Evolutionary conservation across 164 flowering plant genomes (phyloP).

Genomic region (grape (Vitis vinifera)): ASM3070453v1 NC_081817.1:3387501-3388000

Average conservation of each 20-base stretch:
- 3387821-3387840: conserved; percentile 45
- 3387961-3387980: conserved; percentile 58
- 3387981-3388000: background rate
- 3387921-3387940: conserved; percentile 64
- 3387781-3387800: conserved; percentile 63
- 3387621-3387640: conserved; percentile 90
- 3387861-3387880: conserved; percentile 64
- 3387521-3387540: conserved; percentile 22
- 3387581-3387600: conserved; percentile 74
- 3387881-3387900: conserved; percentile 81
- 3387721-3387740: conserved; percentile 90
- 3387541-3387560: conserved; percentile 69
- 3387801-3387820: conserved; percentile 54
- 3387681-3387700: conserved; percentile 72
- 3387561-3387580: conserved; percentile 63
- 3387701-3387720: conserved; percentile 77
- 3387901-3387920: conserved; percentile 94
- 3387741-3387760: conserved; percentile 86
- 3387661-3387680: conserved; percentile 62
- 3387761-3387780: conserved; percentile 57
- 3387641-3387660: conserved; percentile 64
- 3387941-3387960: conserved; percentile 76
- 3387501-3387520: conserved; percentile 36
- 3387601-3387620: conserved; percentile 75
- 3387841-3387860: conserved; percentile 65